These are phyloP conservation scores for Alloteropsis semialata DNA, from an alignment of 176 grass and related monocot species.

Conservation along the genomic window DNA sequence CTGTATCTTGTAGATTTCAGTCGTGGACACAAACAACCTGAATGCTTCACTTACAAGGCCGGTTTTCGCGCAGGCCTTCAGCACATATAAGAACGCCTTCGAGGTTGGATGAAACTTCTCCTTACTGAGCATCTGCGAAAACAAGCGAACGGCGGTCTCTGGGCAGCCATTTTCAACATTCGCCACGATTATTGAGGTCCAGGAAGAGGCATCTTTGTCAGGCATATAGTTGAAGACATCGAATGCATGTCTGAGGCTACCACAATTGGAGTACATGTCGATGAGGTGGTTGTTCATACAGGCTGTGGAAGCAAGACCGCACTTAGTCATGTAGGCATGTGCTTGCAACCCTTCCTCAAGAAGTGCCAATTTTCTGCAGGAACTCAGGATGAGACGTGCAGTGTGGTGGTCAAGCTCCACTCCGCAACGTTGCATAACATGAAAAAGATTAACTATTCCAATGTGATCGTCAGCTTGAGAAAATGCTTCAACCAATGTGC, in stretches of 20 bases:
- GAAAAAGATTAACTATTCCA: constrained; percentile 46
- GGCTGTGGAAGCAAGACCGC: constrained; percentile 36
- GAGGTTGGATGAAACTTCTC: constrained; percentile 43
- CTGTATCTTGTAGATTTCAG: constrained; percentile 46
- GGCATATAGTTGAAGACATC: constrained; percentile 51
- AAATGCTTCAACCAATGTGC: constrained; percentile 35
- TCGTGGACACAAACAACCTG: constrained; percentile 59
- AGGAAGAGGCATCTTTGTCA: constrained; percentile 53
- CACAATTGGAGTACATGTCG: constrained; percentile 61
- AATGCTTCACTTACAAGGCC: constrained; percentile 59
- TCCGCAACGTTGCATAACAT: constrained; percentile 34
- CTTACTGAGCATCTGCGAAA: constrained; percentile 52
- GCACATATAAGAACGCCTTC: constrained; percentile 35
- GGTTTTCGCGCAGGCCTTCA: constrained; percentile 58
- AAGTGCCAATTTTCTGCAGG: constrained; percentile 33
- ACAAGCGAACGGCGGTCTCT: constrained; percentile 41
- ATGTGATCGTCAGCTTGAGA: constrained; percentile 30
- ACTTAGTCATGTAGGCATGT: constrained; percentile 58
- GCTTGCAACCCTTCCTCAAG: constrained; percentile 47
- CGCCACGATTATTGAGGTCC: constrained; percentile 55
- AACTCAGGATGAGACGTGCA: constrained; percentile 39
- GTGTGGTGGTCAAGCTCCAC: constrained; percentile 32
- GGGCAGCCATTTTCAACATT: constrained; percentile 50
- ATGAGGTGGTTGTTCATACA: constrained; percentile 46
- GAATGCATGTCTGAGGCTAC: constrained; percentile 46